Conservation (phyloP, 345 rosid species). For the Raphanus raphanistrum region DNA sequence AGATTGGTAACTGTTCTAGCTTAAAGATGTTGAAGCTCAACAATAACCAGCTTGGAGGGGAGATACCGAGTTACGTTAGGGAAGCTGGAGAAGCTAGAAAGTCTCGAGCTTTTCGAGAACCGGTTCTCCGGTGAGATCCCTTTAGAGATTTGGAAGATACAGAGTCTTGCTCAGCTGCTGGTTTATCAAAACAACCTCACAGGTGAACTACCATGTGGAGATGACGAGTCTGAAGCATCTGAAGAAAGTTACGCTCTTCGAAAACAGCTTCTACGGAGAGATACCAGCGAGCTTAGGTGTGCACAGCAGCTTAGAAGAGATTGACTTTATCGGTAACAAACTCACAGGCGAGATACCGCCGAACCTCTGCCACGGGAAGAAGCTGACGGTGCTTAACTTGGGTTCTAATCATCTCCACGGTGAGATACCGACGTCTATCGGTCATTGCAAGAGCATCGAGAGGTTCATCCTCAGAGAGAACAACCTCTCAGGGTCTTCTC, state of each 20-base stretch:
- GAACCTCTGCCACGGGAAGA: slow-evolving; percentile 61
- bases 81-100: slow-evolving; percentile 46
- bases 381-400: slow-evolving; percentile 50
- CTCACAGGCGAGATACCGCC: slow-evolving; percentile 71
- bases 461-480: slow-evolving; percentile 65
- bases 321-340: slow-evolving; percentile 65
- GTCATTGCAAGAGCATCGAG: slow-evolving; percentile 54
- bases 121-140: slow-evolving; percentile 71
- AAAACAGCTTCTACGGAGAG: slow-evolving; percentile 58
- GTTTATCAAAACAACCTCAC: slow-evolving; percentile 68
- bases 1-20: slow-evolving; percentile 70
- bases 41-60: slow-evolving; percentile 64
- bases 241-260: slow-evolving; percentile 51
- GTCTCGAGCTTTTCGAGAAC: slow-evolving; percentile 64
- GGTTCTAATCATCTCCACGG: slow-evolving; percentile 66
- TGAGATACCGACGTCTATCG: slow-evolving; percentile 54
- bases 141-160: slow-evolving; percentile 64
- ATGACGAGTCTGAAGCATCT: slow-evolving; percentile 59
- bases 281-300: slow-evolving; percentile 68
- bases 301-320: slow-evolving; percentile 56
- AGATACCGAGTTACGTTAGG: slow-evolving; percentile 64
- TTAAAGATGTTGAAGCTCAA: slow-evolving; percentile 45
- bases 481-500: slow-evolving; percentile 53
- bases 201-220: slow-evolving; percentile 64
- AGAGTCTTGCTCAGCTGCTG: slow-evolving; percentile 47